Evolutionary conservation across 2,329 filamentous ascomycete species (phyloP).

Genomic region (Macrophomina pseudophaseolina): DNA sequence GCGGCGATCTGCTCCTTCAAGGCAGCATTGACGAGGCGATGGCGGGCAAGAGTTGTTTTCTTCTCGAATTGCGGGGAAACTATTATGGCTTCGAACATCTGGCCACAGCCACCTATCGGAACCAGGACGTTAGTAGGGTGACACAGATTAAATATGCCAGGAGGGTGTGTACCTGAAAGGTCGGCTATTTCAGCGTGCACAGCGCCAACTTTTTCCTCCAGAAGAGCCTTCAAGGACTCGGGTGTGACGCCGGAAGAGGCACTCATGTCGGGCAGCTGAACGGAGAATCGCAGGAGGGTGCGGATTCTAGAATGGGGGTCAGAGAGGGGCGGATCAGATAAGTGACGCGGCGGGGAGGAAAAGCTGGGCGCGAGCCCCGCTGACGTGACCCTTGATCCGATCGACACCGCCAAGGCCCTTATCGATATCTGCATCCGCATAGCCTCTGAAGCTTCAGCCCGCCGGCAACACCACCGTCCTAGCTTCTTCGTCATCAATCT

Average conservation of each 20-base stretch:
- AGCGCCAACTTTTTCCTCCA: constrained; percentile 73
- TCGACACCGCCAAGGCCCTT: not conserved
- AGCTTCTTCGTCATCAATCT: not conserved
- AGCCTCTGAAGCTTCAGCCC: not conserved
- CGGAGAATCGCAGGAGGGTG: constrained; percentile 5
- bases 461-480: not conserved
- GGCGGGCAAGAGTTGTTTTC: constrained; percentile 76
- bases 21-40: constrained; percentile 82
- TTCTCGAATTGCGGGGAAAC: constrained; percentile 60
- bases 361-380: constrained; percentile 20
- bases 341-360: constrained; percentile 20
- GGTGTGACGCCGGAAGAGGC: constrained; percentile 70
- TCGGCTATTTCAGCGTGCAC: constrained; percentile 86
- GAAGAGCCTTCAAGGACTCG: constrained; percentile 69
- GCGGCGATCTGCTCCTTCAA: constrained; percentile 86
- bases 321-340: constrained; percentile 28
- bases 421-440: not conserved
- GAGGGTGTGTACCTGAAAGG: constrained; percentile 73
- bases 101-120: constrained; percentile 68
- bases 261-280: constrained; percentile 43
- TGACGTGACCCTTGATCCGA: constrained; percentile 19
- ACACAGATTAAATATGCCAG: not conserved
- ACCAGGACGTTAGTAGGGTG: not conserved
- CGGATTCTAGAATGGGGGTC: constrained; percentile 16
- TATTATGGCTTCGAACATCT: constrained; percentile 72